These are phyloP conservation scores for Nakazawaea wyomingensis DNA, from an alignment of 805 yeast species.

Conservation along the genomic window DNA sequence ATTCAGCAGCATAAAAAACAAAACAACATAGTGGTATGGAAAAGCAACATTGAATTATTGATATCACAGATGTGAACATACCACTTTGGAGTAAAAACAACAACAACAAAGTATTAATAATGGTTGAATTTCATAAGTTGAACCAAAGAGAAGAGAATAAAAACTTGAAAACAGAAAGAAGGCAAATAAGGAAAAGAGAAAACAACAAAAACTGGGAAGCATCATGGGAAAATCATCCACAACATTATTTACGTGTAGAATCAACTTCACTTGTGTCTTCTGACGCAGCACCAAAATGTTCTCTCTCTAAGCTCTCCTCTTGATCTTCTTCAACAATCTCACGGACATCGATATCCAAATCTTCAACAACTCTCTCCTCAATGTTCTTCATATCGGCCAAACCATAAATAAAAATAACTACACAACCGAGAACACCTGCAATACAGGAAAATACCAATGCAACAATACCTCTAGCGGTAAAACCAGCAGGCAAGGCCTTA, in stretches of 20 bases:
- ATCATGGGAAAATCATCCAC: no score
- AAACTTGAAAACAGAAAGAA: background rate
- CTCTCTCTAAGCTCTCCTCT: slow-evolving; percentile 18
- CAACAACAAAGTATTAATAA: background rate
- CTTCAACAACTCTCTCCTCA: slow-evolving; percentile 57
- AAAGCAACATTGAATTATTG: no score
- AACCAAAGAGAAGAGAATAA: no score
- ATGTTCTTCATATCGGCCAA: slow-evolving; percentile 71
- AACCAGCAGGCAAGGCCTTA: slow-evolving; percentile 71
- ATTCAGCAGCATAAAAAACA: no score
- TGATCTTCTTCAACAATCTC: slow-evolving; percentile 29
- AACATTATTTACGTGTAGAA: background rate
- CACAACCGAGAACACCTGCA: slow-evolving; percentile 80
- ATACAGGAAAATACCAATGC: slow-evolving; percentile 88
- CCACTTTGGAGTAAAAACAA: background rate
- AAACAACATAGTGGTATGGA: no score
- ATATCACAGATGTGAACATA: no score
- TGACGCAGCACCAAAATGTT: no score
- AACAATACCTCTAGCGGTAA: slow-evolving; percentile 92
- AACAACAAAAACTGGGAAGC: background rate
- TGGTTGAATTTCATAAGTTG: background rate
- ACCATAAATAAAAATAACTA: slow-evolving; percentile 77
- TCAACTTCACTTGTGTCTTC: slow-evolving; percentile 1
- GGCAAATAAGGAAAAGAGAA: background rate
- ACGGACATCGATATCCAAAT: slow-evolving; percentile 42